Evolutionary conservation across 2,329 filamentous ascomycete species (phyloP).

Genomic region (Arthroderma uncinatum): DNA sequence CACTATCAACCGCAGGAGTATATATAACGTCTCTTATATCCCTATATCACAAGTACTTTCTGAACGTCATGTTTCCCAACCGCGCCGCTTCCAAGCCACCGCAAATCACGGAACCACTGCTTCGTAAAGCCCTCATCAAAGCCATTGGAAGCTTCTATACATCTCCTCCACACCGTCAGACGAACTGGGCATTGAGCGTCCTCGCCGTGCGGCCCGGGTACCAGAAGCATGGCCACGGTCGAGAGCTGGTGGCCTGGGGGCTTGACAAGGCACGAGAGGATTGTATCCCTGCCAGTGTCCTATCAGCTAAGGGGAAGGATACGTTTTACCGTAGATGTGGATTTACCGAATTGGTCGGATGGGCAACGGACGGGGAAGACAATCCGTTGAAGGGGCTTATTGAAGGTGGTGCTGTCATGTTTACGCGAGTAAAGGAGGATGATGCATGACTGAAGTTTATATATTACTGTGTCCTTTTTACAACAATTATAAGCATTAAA

Average conservation of each 20-base stretch:
- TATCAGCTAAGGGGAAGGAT: conserved; percentile 8
- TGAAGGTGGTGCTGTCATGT: conserved; percentile 9
- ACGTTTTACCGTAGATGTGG: conserved; percentile 10
- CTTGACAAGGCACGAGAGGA: conserved; percentile 15
- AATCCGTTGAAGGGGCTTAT: conserved; percentile 7
- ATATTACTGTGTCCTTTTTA: neutral
- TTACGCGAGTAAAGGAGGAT: conserved; percentile 5
- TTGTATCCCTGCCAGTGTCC: conserved; percentile 12
- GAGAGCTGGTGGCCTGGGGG: conserved; percentile 16
- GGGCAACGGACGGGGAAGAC: conserved; percentile 8
- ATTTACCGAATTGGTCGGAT: conserved; percentile 9
- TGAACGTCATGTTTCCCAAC: conserved; percentile 6
- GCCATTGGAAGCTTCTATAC: neutral
- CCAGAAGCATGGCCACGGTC: conserved; percentile 19
- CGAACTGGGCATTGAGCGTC: conserved; percentile 19
- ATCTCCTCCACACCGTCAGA: neutral
- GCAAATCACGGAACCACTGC: neutral
- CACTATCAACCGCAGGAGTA: neutral
- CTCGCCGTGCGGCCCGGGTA: conserved; percentile 18
- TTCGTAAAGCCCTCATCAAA: neutral
- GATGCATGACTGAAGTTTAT: neutral
- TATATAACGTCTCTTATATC: neutral
- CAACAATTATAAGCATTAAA: neutral
- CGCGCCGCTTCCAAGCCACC: conserved; percentile 8
- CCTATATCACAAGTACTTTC: conserved; percentile 1